A percentile compares a stretch with the other conserved stretches of the same genome.
Evolutionary conservation across 768 basidiomycete species (phyloP).

Genomic region (Rhizopogon sp.): DNA sequence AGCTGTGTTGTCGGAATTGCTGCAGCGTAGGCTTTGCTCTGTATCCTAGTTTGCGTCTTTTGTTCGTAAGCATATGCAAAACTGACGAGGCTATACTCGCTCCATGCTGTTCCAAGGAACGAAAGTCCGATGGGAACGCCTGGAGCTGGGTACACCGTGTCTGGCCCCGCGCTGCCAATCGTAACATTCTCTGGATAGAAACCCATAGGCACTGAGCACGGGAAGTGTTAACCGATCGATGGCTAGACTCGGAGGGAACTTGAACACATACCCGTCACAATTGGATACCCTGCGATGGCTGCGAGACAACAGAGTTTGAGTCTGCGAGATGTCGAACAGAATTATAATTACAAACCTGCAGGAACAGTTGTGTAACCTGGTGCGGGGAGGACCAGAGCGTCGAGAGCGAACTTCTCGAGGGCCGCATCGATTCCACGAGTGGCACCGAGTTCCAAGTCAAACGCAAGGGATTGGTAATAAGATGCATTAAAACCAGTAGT

Average conservation of each 20-base stretch:
- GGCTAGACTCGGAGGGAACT: background rate
- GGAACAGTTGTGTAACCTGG: constrained; percentile 17
- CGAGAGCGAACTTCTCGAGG: constrained; percentile 37
- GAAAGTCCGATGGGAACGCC: constrained; percentile 37
- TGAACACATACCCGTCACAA: constrained; percentile 23
- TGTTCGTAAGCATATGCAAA: constrained; percentile 48
- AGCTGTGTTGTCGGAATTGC: constrained; percentile 56
- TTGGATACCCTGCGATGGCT: constrained; percentile 31
- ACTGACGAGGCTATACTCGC: constrained; percentile 35
- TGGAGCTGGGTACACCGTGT: constrained; percentile 29
- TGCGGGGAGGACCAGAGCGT: constrained; percentile 46
- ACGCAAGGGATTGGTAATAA: constrained; percentile 41
- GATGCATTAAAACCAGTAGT: constrained; percentile 24
- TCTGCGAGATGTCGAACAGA: background rate
- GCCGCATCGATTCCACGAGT: constrained; percentile 52
- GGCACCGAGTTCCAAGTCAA: constrained; percentile 42
- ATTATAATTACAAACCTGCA: constrained; percentile 11
- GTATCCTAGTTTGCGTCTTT: constrained; percentile 47
- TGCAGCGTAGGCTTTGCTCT: constrained; percentile 41
- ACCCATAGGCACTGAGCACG: constrained; percentile 29
- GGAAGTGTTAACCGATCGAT: background rate
- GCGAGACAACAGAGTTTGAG: background rate
- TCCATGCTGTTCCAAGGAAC: constrained; percentile 40
- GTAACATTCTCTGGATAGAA: constrained; percentile 31
- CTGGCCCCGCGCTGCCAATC: constrained; percentile 29